These are phyloP conservation scores for Ogataea dorogensis DNA, from an alignment of 805 yeast genomes.

Conservation along the genomic window DNA sequence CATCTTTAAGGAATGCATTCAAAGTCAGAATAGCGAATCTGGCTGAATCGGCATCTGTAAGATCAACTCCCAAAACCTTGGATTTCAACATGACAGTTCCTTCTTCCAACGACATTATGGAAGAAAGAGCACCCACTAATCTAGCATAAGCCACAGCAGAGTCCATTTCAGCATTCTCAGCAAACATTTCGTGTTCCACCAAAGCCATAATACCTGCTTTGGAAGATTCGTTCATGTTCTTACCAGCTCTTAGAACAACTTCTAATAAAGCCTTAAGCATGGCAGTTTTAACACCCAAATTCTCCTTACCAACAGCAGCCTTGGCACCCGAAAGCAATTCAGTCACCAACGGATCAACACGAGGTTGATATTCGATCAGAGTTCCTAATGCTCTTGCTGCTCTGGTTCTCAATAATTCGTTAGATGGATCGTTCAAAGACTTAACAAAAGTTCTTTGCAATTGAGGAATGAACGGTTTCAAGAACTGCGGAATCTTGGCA, in stretches of 20 bases:
- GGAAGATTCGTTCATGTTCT: conserved; percentile 70
- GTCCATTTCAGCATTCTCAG: conserved; percentile 41
- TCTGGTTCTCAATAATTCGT: conserved; percentile 69
- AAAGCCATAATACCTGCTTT: conserved; percentile 65
- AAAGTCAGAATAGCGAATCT: conserved; percentile 69
- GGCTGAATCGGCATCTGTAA: conserved; percentile 40
- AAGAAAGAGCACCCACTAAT: conserved; percentile 74
- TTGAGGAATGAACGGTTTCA: conserved; percentile 96
- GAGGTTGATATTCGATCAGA: conserved; percentile 82
- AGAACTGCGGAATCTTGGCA: conserved; percentile 79
- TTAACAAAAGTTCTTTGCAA: conserved; percentile 95
- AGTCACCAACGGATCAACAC: conserved; percentile 88
- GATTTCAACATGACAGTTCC: conserved; percentile 55
- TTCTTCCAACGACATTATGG: conserved; percentile 61
- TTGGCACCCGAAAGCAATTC: conserved; percentile 80
- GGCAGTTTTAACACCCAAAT: conserved; percentile 74
- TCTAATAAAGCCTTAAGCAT: conserved; percentile 83
- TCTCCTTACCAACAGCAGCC: conserved; percentile 45
- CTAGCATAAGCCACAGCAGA: conserved; percentile 76
- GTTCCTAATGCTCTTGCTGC: conserved; percentile 91
- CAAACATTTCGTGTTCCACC: conserved; percentile 65
- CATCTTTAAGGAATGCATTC: conserved; percentile 77
- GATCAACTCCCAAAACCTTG: conserved; percentile 52
- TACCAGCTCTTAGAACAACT: conserved; percentile 77
- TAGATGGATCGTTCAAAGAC: conserved; percentile 74